Evolutionary conservation across 2,329 filamentous ascomycete species (phyloP).

Genomic region (Xylariaceae sp.): DNA sequence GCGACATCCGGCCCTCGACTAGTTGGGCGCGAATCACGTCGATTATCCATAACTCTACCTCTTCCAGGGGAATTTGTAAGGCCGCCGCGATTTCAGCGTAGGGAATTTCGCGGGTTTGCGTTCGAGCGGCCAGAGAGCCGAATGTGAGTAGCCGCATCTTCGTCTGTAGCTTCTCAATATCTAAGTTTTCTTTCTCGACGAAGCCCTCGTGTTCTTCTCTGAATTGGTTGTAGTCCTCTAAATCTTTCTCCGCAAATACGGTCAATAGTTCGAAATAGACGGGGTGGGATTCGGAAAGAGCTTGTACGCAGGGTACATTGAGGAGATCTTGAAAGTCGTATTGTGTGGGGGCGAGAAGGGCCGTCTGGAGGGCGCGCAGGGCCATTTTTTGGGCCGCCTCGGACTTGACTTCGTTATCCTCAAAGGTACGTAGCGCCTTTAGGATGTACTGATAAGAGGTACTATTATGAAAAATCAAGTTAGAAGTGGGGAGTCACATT

Average conservation of each 20-base stretch:
- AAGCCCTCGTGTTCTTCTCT: slow-evolving; percentile 84
- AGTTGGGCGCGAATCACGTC: slow-evolving; percentile 94
- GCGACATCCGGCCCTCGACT: slow-evolving; percentile 92
- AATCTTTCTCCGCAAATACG: slow-evolving; percentile 87
- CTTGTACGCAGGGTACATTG: slow-evolving; percentile 76
- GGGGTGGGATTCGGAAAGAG: slow-evolving; percentile 76
- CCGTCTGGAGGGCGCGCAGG: slow-evolving; percentile 50
- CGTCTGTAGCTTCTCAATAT: slow-evolving; percentile 71
- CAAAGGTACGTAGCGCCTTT: slow-evolving; percentile 56
- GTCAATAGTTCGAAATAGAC: slow-evolving; percentile 88
- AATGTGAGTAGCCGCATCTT: slow-evolving; percentile 97
- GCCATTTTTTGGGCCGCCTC: slow-evolving; percentile 57
- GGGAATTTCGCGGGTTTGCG: slow-evolving; percentile 78
- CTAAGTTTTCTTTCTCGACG: slow-evolving; percentile 68
- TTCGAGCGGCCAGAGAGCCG: slow-evolving; percentile 78
- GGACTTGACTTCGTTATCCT: slow-evolving; percentile 51
- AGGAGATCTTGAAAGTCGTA: slow-evolving; percentile 78
- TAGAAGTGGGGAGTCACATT: slow-evolving; percentile 8
- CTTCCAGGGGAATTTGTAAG: slow-evolving; percentile 72
- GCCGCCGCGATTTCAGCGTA: slow-evolving; percentile 81
- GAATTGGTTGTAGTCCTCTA: slow-evolving; percentile 95
- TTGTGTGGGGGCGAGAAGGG: slow-evolving; percentile 48
- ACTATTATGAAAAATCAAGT: slow-evolving; percentile 30
- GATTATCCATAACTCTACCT: slow-evolving; percentile 98
- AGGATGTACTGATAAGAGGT: slow-evolving; percentile 63